A percentile compares a stretch with the other conserved stretches of the same genome.
These are phyloP conservation scores for Globisporangium irregulare DNA, from an alignment of 352 stramenopile genomes.

Conservation along the genomic window DNA sequence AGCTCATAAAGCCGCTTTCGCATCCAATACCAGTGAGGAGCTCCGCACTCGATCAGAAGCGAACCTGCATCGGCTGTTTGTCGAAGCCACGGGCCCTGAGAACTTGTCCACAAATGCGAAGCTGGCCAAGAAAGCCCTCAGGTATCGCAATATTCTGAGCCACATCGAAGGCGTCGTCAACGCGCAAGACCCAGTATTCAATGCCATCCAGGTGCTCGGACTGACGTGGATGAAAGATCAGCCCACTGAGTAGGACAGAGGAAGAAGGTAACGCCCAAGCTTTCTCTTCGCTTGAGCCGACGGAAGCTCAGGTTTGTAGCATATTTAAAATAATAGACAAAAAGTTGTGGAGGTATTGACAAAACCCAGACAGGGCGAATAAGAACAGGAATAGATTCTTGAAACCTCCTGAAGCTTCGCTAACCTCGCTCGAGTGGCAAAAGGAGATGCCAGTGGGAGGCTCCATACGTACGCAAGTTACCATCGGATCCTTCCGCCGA, in stretches of 20 bases:
- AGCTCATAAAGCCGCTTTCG: not conserved
- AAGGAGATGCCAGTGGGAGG: no score
- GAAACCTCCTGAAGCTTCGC: no score
- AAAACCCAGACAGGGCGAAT: no score
- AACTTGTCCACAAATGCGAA: slow-evolving; percentile 4
- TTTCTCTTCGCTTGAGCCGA: no score
- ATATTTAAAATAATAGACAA: no score
- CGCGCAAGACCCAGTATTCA: slow-evolving; percentile 10
- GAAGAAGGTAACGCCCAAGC: no score
- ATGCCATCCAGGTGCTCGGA: slow-evolving; percentile 3
- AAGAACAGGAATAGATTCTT: no score
- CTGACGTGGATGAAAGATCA: not conserved
- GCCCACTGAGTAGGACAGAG: not conserved
- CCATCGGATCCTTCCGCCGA: no score
- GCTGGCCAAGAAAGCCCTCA: slow-evolving; percentile 14
- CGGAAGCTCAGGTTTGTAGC: no score
- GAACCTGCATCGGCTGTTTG: not conserved
- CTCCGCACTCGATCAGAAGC: not conserved
- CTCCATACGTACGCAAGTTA: no score
- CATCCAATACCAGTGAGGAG: not conserved
- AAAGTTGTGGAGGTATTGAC: no score
- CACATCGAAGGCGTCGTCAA: slow-evolving; percentile 12
- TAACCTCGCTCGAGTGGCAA: no score
- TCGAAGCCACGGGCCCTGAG: not conserved
- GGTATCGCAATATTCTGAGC: slow-evolving; percentile 17